Percentiles rank a stretch among this genome's conserved stretches.
Conservation (phyloP, 805 yeast species). For the Maudiozyma saulgeensis region DNA sequence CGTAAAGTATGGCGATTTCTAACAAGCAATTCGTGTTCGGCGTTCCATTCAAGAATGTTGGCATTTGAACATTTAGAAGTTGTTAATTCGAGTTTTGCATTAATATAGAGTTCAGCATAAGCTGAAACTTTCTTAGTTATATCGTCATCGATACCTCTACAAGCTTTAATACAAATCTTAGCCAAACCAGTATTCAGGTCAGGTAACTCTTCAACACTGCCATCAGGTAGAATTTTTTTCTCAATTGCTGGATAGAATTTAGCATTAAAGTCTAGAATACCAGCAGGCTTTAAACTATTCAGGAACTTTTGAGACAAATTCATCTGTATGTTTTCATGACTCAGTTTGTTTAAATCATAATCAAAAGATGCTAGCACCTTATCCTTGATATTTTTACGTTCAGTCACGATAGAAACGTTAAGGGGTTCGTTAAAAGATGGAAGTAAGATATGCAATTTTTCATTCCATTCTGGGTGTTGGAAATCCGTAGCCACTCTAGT, state of each 20-base stretch:
- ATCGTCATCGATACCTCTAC: slow-evolving; percentile 19
- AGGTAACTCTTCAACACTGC: slow-evolving; percentile 74
- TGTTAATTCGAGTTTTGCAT: slow-evolving; percentile 47
- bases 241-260: slow-evolving; percentile 64
- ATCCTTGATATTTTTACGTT: slow-evolving; percentile 63
- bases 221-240: slow-evolving; percentile 55
- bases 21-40: slow-evolving; percentile 52
- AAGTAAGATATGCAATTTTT: slow-evolving; percentile 59
- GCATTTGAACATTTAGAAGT: slow-evolving; percentile 40
- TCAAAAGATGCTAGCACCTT: slow-evolving; percentile 66
- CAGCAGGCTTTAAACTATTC: slow-evolving; percentile 75
- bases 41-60: slow-evolving; percentile 59
- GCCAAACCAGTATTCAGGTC: slow-evolving; percentile 91
- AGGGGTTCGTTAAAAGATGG: slow-evolving; percentile 74
- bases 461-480: slow-evolving; percentile 71
- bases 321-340: slow-evolving; percentile 40
- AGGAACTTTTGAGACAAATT: slow-evolving; percentile 47
- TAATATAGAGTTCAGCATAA: slow-evolving; percentile 59
- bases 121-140: slow-evolving; percentile 46
- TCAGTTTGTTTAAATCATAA: slow-evolving; percentile 56
- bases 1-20: slow-evolving; percentile 56
- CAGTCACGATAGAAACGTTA: slow-evolving; percentile 58
- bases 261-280: slow-evolving; percentile 58
- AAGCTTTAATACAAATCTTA: slow-evolving; percentile 38
- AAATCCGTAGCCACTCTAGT: slow-evolving; percentile 59